Evolutionary conservation across 805 yeast species (phyloP), one percentile per base, ranked within the genome.

Genomic region (Yarrowia bubula): DNA sequence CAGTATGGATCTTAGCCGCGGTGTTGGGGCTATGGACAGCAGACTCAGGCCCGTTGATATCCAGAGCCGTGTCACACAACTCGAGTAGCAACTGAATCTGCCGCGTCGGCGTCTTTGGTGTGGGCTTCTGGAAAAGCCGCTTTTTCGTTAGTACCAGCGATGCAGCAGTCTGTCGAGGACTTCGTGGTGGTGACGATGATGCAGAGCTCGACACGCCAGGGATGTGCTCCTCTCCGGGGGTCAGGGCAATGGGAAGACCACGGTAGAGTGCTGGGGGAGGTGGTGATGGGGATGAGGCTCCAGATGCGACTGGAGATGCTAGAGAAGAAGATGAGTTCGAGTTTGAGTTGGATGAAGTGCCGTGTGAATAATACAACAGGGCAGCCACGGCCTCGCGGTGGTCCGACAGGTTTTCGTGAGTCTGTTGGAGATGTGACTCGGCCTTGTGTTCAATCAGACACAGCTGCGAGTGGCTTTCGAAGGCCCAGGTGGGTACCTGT

Each of bases 401-500:
- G 64, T 92, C 97, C 3, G 83, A 76, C 3, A 93, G 78, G 17
- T 81, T 79, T 69, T 95, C 98, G 69, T 93, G 97, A 51, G 86
- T 78, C 39, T 80, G 70, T 71, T 88, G 90, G 9, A 93, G 84
- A 38, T 86, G 86, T 69, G 91, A 92, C 71, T 87, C 92, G 10
- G 89, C 84, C 70, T 86, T 83, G 75, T 92, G 96, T 74, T 92
- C 98, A 39, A 90, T 83, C 33, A 89, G 79, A 71, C 99, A 95
- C 53, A 89, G 77, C 71, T 92, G 95, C 0, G 93, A 87, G 75
- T 95, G 99, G 58, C 87, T 83, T 70, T 93, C 99, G 43, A 95
- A 79, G 88, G 96, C 95, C 99, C 99, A 95, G 4, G 92, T 89
- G 4, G 96, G 97, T n/a, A 92, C 86, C 55, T 83, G 83, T 35